Evolutionary conservation across 2,329 filamentous ascomycete genomes (phyloP).

Genomic region (Verticillium nonalfalfae): DNA sequence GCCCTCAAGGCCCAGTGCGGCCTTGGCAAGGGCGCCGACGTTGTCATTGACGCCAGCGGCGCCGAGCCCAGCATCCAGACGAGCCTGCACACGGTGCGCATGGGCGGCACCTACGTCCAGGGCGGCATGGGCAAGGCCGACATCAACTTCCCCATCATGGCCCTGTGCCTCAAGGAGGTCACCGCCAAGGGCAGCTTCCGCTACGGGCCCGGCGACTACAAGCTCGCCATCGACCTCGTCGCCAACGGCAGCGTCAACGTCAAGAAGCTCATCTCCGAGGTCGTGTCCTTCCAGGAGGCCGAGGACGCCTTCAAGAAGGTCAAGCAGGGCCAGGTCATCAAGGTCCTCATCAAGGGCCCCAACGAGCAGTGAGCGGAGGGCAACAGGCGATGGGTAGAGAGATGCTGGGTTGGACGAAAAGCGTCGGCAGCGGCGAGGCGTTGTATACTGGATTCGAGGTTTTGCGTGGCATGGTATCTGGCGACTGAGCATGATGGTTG

Average conservation of each 20-base stretch:
- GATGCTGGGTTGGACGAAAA: background rate
- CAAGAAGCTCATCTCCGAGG: conserved; percentile 73
- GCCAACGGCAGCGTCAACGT: conserved; percentile 67
- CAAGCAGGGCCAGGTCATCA: conserved; percentile 73
- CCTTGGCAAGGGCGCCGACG: conserved; percentile 64
- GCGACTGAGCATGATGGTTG: background rate
- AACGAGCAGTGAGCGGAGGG: conserved; percentile 44
- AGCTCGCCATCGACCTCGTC: conserved; percentile 73
- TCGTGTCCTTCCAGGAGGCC: conserved; percentile 74
- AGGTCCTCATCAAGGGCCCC: conserved; percentile 61
- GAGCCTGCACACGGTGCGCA: conserved; percentile 61
- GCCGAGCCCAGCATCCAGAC: conserved; percentile 75
- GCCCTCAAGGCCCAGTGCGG: conserved; percentile 57
- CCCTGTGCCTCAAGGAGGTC: conserved; percentile 82
- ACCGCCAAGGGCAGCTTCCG: conserved; percentile 84
- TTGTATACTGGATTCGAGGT: background rate
- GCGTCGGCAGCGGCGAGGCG: too few species aligned
- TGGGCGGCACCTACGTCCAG: conserved; percentile 74
- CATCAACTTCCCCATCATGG: conserved; percentile 88
- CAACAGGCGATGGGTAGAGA: too few species aligned
- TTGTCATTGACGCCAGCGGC: conserved; percentile 74
- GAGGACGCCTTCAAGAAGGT: conserved; percentile 85
- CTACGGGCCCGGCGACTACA: conserved; percentile 84
- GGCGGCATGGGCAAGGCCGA: conserved; percentile 86
- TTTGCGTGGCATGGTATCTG: background rate